These are phyloP conservation scores for Dryadomyces quercivorus DNA, from an alignment of 2,329 filamentous ascomycete genomes.

Conservation along the genomic window DNA sequence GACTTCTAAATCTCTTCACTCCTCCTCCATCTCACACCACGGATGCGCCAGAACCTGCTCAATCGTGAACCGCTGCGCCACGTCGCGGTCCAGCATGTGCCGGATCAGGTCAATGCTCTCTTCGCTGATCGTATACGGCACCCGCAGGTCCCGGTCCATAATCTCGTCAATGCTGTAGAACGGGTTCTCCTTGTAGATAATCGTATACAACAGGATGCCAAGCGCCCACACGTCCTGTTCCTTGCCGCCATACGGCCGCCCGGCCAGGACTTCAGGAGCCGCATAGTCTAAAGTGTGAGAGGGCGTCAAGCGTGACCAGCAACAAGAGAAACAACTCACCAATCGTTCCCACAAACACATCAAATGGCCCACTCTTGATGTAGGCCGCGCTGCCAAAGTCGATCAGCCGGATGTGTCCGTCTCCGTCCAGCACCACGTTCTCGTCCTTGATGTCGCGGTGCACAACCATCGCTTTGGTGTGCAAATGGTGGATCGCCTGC, in stretches of 20 bases:
- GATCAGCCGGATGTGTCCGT: conserved; percentile 91
- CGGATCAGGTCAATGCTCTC: conserved; percentile 87
- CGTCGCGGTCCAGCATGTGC: conserved; percentile 84
- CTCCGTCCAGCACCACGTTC: conserved; percentile 90
- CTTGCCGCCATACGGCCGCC: conserved; percentile 83
- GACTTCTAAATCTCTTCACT: background rate
- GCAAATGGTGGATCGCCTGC: conserved; percentile 78
- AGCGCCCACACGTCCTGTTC: conserved; percentile 98
- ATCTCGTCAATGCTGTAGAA: conserved; percentile 99
- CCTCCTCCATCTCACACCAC: conserved; percentile 43
- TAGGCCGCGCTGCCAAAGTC: conserved; percentile 98
- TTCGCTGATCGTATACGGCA: conserved; percentile 81
- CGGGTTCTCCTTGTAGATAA: conserved; percentile 98
- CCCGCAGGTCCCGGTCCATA: conserved; percentile 87
- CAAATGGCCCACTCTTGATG: conserved; percentile 95
- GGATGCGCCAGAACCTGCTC: conserved; percentile 76
- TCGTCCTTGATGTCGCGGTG: conserved; percentile 99
- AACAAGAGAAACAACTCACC: conserved; percentile 42
- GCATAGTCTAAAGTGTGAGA: conserved; percentile 62
- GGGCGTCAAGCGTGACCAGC: no score
- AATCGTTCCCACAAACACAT: conserved; percentile 97
- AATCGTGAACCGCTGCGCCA: conserved; percentile 73
- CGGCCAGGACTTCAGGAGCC: conserved; percentile 91
- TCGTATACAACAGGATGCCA: conserved; percentile 93
- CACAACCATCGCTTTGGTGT: conserved; percentile 81